Evolutionary conservation across 148 eudicot species (phyloP).

Genomic region (Fallopia convolvulus): DNA sequence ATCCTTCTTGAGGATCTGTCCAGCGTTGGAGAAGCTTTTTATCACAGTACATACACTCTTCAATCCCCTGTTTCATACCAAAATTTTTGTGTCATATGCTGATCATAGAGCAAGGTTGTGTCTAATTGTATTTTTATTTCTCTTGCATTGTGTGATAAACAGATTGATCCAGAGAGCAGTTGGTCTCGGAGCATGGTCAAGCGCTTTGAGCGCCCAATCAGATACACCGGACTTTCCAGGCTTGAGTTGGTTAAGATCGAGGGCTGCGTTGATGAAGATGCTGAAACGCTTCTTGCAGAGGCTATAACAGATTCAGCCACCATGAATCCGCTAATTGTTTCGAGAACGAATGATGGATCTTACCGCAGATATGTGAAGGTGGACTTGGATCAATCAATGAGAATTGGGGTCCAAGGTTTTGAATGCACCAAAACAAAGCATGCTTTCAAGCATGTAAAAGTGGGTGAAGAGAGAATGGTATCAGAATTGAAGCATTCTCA

Average conservation of each 20-base stretch:
- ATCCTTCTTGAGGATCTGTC: neutral
- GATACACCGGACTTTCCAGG: neutral
- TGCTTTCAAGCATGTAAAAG: neutral
- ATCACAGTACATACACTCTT: neutral
- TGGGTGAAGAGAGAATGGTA: neutral
- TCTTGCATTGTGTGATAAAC: neutral
- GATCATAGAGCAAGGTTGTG: neutral
- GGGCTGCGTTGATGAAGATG: conserved; percentile 3
- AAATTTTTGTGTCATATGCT: neutral
- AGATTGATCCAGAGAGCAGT: conserved; percentile 12
- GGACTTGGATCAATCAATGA: neutral
- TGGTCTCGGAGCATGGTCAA: conserved; percentile 3
- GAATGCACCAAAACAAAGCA: neutral
- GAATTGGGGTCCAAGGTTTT: neutral
- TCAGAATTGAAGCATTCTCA: conserved; percentile 1
- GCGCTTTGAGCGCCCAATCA: neutral
- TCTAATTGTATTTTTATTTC: neutral
- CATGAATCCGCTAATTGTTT: neutral
- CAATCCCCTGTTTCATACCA: neutral
- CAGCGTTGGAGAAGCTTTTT: conserved; percentile 10
- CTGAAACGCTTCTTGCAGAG: conserved; percentile 4
- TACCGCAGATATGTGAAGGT: neutral
- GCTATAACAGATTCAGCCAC: neutral
- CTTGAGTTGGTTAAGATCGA: conserved; percentile 9
- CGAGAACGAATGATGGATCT: neutral